A percentile compares a stretch with the other conserved stretches of the same genome.
These are phyloP conservation scores for Chlamydomonas schloesseri DNA, from an alignment of 139 green algal genomes.

Conservation along the genomic window DNA sequence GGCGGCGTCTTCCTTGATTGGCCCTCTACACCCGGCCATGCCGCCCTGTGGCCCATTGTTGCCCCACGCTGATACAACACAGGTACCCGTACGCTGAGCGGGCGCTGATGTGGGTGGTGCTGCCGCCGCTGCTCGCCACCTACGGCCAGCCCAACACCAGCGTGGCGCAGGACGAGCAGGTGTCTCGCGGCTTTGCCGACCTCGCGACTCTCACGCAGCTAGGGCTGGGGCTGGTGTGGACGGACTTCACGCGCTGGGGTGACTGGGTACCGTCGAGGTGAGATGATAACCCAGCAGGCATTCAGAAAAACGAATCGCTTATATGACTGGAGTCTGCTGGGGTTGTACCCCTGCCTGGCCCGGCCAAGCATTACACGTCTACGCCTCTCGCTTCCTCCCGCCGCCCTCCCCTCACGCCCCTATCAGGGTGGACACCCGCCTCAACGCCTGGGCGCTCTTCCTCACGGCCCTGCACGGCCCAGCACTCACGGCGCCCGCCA, in stretches of 20 bases:
- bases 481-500: background rate
- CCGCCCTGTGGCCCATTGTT: no score
- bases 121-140: background rate
- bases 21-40: no score
- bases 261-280: background rate
- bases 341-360: no score
- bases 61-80: no score
- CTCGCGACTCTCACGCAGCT: background rate
- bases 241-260: background rate
- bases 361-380: no score
- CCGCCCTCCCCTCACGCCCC: no score
- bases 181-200: background rate
- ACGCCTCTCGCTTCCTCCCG: no score
- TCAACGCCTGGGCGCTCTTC: constrained; percentile 58
- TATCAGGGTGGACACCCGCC: constrained; percentile 38
- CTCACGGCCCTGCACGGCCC: constrained; percentile 13
- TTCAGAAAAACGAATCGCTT: no score
- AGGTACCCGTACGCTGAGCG: background rate
- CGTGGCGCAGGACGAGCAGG: no score
- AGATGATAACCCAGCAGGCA: no score
- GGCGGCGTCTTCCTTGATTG: no score
- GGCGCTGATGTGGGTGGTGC: background rate
- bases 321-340: no score
- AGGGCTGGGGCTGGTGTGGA: background rate
- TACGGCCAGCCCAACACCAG: background rate